Evolutionary conservation across 768 basidiomycete genomes (phyloP).

Genomic region (Jaapia argillacea): DNA sequence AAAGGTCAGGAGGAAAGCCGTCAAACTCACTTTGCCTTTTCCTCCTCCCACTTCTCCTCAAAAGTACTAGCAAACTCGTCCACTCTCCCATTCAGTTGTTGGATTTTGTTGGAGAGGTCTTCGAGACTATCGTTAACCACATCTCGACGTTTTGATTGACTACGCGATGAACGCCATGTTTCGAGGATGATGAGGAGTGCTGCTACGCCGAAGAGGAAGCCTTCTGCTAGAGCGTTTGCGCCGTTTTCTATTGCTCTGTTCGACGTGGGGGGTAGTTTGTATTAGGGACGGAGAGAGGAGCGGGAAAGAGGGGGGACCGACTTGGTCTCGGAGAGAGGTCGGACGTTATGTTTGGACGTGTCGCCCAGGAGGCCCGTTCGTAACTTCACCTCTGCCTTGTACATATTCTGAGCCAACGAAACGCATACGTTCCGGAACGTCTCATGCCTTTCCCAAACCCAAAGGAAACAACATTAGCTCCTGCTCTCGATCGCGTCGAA

Average conservation of each 20-base stretch:
- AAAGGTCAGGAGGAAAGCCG: not conserved
- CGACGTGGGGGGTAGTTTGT: too few relatives aligned
- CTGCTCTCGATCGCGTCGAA: too few relatives aligned
- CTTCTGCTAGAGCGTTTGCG: slow-evolving; percentile 76
- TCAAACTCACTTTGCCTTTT: slow-evolving; percentile 32
- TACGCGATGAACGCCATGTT: slow-evolving; percentile 64
- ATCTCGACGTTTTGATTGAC: slow-evolving; percentile 59
- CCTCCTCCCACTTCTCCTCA: slow-evolving; percentile 35
- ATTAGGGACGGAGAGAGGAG: not conserved
- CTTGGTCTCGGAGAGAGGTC: slow-evolving; percentile 72
- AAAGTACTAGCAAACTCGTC: slow-evolving; percentile 28
- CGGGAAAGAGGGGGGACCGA: slow-evolving; percentile 21
- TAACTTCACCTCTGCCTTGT: slow-evolving; percentile 61
- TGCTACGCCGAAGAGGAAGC: slow-evolving; percentile 74
- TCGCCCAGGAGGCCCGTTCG: slow-evolving; percentile 74
- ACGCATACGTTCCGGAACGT: slow-evolving; percentile 64
- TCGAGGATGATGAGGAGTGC: slow-evolving; percentile 68
- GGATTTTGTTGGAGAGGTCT: slow-evolving; percentile 35
- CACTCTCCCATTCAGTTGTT: slow-evolving; percentile 33
- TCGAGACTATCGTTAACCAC: slow-evolving; percentile 65
- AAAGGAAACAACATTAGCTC: too few relatives aligned
- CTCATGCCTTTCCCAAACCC: too few relatives aligned
- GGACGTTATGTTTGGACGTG: slow-evolving; percentile 55
- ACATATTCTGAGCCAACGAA: slow-evolving; percentile 65
- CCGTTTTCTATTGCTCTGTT: slow-evolving; percentile 80